Percentiles rank a stretch among this genome's conserved stretches.
Conservation (phyloP, 208 protist species). For the Strigomonas galati region DNA sequence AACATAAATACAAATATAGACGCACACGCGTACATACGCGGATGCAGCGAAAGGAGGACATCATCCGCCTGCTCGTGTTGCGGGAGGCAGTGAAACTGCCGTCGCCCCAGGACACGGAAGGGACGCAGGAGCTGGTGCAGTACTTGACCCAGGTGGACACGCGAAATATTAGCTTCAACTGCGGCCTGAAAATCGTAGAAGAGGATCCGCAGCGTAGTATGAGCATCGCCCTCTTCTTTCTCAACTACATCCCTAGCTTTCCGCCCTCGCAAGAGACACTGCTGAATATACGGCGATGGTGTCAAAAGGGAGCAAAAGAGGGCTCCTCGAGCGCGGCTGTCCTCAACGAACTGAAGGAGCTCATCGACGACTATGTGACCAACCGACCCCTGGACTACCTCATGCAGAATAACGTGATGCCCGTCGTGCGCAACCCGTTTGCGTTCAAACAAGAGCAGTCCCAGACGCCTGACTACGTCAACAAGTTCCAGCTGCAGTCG, state of each 20-base stretch:
- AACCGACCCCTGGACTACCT: constrained; percentile 4
- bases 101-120: constrained; percentile 19
- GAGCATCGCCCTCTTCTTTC: constrained; percentile 57
- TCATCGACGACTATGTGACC: constrained; percentile 19
- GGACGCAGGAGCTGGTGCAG: constrained; percentile 25
- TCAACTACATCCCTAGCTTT: constrained; percentile 63
- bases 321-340: constrained; percentile 18
- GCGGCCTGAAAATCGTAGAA: constrained; percentile 54
- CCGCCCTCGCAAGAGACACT: constrained; percentile 55
- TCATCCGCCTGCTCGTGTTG: constrained; percentile 12
- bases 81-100: not conserved
- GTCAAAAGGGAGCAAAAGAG: constrained; percentile 8
- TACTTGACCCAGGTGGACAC: constrained; percentile 45
- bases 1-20: not conserved
- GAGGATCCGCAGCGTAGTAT: constrained; percentile 62
- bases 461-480: constrained; percentile 12
- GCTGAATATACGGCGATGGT: constrained; percentile 28
- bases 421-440: not conserved
- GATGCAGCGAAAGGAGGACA: constrained; percentile 7
- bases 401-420: not conserved
- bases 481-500: constrained; percentile 9
- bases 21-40: not conserved
- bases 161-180: constrained; percentile 61
- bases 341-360: constrained; percentile 24
- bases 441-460: not conserved